Conservation (phyloP, 352 stramenopile genomes). For the Salisapilia sapeloensis region DNA sequence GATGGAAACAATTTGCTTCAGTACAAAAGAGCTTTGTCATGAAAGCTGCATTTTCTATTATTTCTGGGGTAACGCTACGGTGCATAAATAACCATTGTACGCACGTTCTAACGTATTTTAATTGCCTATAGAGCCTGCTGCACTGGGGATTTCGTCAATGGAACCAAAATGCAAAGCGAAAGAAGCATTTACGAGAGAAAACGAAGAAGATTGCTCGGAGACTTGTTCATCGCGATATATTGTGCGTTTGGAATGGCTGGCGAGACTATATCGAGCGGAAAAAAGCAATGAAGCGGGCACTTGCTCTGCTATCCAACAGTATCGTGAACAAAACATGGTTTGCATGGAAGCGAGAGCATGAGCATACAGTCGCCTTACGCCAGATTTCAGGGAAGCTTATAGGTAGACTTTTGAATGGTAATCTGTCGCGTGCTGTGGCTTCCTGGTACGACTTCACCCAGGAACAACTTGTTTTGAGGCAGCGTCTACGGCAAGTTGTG, state of each 20-base stretch:
- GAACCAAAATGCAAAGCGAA: constrained; percentile 15
- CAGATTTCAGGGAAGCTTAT: constrained; percentile 21
- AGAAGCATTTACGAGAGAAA: constrained; percentile 23
- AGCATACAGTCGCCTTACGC: constrained; percentile 16
- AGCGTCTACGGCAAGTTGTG: constrained; percentile 28
- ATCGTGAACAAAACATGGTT: constrained; percentile 49
- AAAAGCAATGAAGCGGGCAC: constrained; percentile 31
- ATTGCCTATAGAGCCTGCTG: constrained; percentile 19
- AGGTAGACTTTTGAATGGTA: constrained; percentile 18
- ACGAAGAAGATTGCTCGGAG: constrained; percentile 23
- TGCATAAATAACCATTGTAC: background rate
- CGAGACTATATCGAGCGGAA: constrained; percentile 27
- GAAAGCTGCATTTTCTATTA: constrained; percentile 46
- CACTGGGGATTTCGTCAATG: constrained; percentile 62
- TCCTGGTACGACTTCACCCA: constrained; percentile 54
- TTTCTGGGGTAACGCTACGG: constrained; percentile 50
- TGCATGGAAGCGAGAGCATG: constrained; percentile 26
- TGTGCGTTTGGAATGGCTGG: constrained; percentile 41
- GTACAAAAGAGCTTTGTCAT: constrained; percentile 53
- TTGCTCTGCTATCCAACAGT: constrained; percentile 37
- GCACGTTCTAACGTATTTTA: background rate
- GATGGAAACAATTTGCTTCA: constrained; percentile 31
- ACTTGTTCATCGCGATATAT: constrained; percentile 32
- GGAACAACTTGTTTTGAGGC: constrained; percentile 23
- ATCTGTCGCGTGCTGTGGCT: constrained; percentile 19